These are phyloP conservation scores for Pterocarpus santalinus DNA, from an alignment of 306 rosid genomes.

Conservation along the genomic window DNA sequence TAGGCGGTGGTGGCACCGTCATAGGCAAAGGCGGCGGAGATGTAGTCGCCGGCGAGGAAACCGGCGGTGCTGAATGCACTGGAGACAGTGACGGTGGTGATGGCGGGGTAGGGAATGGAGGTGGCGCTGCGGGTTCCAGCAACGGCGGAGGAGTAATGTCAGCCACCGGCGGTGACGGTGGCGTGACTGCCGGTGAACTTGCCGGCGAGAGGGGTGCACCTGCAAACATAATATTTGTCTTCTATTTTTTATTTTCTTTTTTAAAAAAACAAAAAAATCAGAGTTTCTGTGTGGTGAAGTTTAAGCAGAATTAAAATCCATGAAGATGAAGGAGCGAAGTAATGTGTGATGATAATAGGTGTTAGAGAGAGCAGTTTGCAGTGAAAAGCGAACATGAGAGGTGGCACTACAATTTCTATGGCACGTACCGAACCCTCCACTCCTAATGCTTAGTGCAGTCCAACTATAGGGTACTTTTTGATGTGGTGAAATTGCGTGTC, in stretches of 20 bases:
- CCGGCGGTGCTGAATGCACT: background rate
- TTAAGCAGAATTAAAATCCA: background rate
- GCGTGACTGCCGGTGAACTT: conserved; percentile 28
- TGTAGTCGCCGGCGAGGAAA: conserved; percentile 1
- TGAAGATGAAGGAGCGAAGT: background rate
- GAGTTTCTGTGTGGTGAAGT: background rate
- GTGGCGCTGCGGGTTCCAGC: background rate
- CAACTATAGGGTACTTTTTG: background rate
- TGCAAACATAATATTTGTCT: conserved; percentile 35
- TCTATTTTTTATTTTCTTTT: background rate
- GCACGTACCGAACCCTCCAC: background rate
- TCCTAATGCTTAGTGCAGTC: background rate
- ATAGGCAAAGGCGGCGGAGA: background rate
- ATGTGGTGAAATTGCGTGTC: background rate
- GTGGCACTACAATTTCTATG: background rate
- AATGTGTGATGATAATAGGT: background rate
- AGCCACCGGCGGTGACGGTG: background rate
- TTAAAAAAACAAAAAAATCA: background rate
- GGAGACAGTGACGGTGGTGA: conserved; percentile 9
- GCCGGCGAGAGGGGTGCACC: conserved; percentile 44
- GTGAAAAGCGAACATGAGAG: background rate
- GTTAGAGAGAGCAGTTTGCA: background rate
- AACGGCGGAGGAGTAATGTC: conserved; percentile 20
- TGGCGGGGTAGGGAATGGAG: conserved; percentile 12
- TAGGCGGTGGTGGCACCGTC: background rate